Conservation (phyloP, 1,139 yeast species). For the Taphrina populina region DNA sequence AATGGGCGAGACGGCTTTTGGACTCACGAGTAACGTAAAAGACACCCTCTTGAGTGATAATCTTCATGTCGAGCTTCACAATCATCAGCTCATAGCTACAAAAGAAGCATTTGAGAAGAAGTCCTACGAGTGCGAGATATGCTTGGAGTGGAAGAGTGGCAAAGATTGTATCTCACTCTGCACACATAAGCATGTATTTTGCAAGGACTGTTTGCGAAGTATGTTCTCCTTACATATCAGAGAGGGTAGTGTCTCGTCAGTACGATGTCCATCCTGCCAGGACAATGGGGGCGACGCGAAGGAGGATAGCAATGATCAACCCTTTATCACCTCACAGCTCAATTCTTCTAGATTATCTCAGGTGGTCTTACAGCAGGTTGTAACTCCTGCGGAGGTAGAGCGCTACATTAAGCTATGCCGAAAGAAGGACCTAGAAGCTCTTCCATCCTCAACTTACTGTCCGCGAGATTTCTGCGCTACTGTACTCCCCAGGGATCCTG, state of each 20-base stretch:
- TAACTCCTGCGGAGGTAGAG: slow-evolving; percentile 13
- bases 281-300: not conserved
- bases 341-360: not conserved
- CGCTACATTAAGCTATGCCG: slow-evolving; percentile 14
- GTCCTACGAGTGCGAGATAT: slow-evolving; percentile 21
- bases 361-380: slow-evolving; percentile 2
- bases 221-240: slow-evolving; percentile 27
- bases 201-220: slow-evolving; percentile 30
- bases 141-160: slow-evolving; percentile 26
- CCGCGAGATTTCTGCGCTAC: slow-evolving; percentile 33
- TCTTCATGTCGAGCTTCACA: not conserved
- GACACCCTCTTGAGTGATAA: not conserved
- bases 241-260: slow-evolving; percentile 27
- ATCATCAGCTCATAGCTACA: slow-evolving; percentile 13
- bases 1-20: slow-evolving; percentile 4
- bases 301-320: not conserved
- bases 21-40: not conserved
- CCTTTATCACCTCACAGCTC: not conserved
- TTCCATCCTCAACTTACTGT: slow-evolving; percentile 23
- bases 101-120: slow-evolving; percentile 7
- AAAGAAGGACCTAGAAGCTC: slow-evolving; percentile 33
- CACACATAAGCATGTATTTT: slow-evolving; percentile 23
- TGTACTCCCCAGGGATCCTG: slow-evolving; percentile 28
- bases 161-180: slow-evolving; percentile 14
- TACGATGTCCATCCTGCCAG: slow-evolving; percentile 27